Evolutionary conservation across 306 rosid species (phyloP).

Genomic region (Nissolia schottii): DNA sequence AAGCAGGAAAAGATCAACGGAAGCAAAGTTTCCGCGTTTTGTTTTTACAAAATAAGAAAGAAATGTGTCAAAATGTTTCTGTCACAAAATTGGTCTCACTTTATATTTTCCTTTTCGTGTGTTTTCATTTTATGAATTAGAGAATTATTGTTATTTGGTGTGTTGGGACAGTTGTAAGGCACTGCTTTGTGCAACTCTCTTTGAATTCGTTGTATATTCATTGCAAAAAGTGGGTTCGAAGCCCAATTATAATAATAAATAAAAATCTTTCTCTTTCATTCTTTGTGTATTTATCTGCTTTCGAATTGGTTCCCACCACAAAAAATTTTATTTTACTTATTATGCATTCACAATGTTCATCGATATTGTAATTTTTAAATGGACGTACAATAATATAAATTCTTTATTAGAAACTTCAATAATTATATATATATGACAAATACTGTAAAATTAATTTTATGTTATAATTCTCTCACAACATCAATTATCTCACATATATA

Average conservation of each 20-base stretch:
- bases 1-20: neutral
- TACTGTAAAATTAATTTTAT: too few species aligned
- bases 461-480: too few species aligned
- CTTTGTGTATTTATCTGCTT: neutral
- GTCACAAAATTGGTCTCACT: neutral
- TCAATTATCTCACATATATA: too few species aligned
- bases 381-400: too few species aligned
- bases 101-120: neutral
- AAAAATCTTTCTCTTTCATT: neutral
- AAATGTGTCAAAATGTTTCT: neutral
- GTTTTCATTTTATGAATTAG: neutral
- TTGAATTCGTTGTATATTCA: neutral
- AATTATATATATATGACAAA: too few species aligned
- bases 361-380: too few species aligned
- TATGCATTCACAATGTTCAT: too few species aligned
- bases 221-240: constrained; percentile 6
- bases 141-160: neutral
- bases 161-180: neutral
- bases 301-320: neutral
- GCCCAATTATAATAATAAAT: constrained; percentile 7
- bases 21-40: neutral
- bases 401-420: too few species aligned
- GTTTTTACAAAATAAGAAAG: neutral
- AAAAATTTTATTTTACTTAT: too few species aligned
- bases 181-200: neutral